Evolutionary conservation across 2,329 filamentous ascomycete genomes (phyloP), one percentile per base, ranked within the genome.

Genomic region (Cladosporium sp.): DNA sequence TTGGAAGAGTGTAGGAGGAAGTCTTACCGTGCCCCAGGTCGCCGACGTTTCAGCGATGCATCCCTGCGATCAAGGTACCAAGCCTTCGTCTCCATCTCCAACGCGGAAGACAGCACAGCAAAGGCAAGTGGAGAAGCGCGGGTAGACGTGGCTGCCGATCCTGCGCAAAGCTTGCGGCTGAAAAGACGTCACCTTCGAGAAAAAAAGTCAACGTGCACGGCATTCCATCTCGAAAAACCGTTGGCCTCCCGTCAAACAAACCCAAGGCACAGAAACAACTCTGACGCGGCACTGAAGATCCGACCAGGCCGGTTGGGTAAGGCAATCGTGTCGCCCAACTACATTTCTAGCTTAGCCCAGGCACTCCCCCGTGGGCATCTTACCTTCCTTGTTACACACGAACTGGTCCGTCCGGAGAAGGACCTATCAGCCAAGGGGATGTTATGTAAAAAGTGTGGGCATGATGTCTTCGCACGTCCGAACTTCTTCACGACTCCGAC

Each of bases 361-460:
- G 19, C 32, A 17, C 17, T 19, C 20, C 52, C 52, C 52, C 52
- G 52, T 55, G 52, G 52, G 52, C 52, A 55, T 9, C 17, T 25
- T 28, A 35, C 42, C 24, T 45, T 45, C 22, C 22, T 25, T 24
- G 42, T 28, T 22, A n/a, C 17, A 52, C 22, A 20, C 25, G 34
- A 52, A 25, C 12, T n/a, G 35, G 22, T 35, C 35, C 34, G n/a
- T 17, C 52, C 52, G 40, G 19, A 37, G 52, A 35, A 55, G 52
- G 19, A 47, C 52, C 52, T 55, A 55, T 55, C 52, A 36, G 24
- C 37, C 39, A 17, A 42, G 45, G 15, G 45, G 15, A 44, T 24
- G 52, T 55, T 55, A 55, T 36, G 52, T 55, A 55, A 48, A 13
- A 48, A 48, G 15, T 48, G 45, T 48, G 45, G 45, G n/a, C 17